These are phyloP conservation scores for Tetrapisispora taiwanensis DNA, from an alignment of 805 yeast genomes.

Conservation along the genomic window DNA sequence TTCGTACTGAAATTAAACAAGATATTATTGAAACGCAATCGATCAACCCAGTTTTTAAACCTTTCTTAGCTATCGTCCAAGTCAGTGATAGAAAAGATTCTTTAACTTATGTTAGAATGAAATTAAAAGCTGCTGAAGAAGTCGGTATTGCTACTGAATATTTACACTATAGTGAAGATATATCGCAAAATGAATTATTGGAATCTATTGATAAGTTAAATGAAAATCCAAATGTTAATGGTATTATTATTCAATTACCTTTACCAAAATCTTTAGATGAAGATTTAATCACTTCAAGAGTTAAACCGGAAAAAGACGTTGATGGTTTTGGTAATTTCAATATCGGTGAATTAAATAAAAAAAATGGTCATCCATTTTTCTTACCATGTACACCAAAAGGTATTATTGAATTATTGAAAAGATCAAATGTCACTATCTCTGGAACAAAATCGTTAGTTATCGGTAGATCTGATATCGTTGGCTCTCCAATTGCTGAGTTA, in stretches of 20 bases:
- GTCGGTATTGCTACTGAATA: constrained; percentile 66
- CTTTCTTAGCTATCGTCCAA: constrained; percentile 74
- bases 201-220: constrained; percentile 54
- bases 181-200: constrained; percentile 51
- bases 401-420: constrained; percentile 65
- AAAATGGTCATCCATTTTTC: constrained; percentile 73
- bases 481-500: constrained; percentile 82
- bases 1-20: constrained; percentile 42
- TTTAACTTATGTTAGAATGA: constrained; percentile 82
- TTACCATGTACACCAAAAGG: constrained; percentile 96
- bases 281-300: constrained; percentile 68
- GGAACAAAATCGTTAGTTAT: constrained; percentile 85
- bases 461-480: constrained; percentile 94
- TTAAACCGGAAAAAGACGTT: constrained; percentile 77
- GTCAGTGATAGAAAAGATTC: constrained; percentile 89
- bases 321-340: constrained; percentile 89
- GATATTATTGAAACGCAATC: constrained; percentile 43
- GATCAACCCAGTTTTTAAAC: constrained; percentile 34
- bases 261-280: constrained; percentile 75
- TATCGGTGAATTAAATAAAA: constrained; percentile 82
- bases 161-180: constrained; percentile 51
- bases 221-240: constrained; percentile 68
- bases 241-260: constrained; percentile 84
- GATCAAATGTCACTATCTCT: constrained; percentile 53
- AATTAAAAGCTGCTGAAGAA: constrained; percentile 78